Percentiles rank a stretch among this genome's conserved stretches.
Conservation (phyloP, 768 basidiomycete genomes). For the Gloeostereum incarnatum region DNA sequence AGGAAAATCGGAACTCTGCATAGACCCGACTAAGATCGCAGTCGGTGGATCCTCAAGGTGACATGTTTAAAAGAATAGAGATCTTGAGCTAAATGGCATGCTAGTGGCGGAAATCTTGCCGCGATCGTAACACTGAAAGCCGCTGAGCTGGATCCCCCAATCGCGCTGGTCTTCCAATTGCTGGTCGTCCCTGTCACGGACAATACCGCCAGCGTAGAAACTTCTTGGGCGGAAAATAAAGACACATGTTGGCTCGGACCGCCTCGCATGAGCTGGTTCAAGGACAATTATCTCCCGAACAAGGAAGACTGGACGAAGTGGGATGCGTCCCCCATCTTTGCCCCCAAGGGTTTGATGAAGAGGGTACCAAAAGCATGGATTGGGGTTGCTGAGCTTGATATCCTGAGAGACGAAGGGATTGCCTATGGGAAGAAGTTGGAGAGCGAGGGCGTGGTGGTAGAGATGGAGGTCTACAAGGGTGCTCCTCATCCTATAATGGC, state of each 20-base stretch:
- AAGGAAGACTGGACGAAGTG: slow-evolving; percentile 49
- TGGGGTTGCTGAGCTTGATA: slow-evolving; percentile 56
- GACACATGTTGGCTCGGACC: slow-evolving; percentile 52
- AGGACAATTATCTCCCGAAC: slow-evolving; percentile 58
- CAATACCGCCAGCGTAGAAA: slow-evolving; percentile 46
- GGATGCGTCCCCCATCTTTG: slow-evolving; percentile 67
- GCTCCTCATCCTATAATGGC: slow-evolving; percentile 69
- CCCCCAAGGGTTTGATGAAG: slow-evolving; percentile 41
- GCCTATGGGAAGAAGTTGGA: slow-evolving; percentile 51
- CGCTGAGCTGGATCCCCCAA: slow-evolving; percentile 31
- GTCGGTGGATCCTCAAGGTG: slow-evolving; percentile 74
- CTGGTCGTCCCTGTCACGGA: slow-evolving; percentile 68
- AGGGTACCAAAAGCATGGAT: slow-evolving; percentile 53
- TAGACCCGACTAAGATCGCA: slow-evolving; percentile 46
- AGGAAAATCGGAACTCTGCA: slow-evolving; percentile 33
- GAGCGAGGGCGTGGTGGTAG: slow-evolving; percentile 40
- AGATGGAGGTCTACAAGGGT: slow-evolving; percentile 47
- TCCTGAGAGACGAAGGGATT: slow-evolving; percentile 58
- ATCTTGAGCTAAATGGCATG: no score
- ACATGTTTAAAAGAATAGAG: no score
- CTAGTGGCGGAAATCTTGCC: slow-evolving; percentile 67
- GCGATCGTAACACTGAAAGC: slow-evolving; percentile 60
- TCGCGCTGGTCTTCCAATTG: slow-evolving; percentile 50
- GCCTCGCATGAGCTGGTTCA: slow-evolving; percentile 69
- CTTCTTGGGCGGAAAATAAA: slow-evolving; percentile 48